Conservation (phyloP, 805 yeast genomes). For the Myxozyma lipomycoides region DNA sequence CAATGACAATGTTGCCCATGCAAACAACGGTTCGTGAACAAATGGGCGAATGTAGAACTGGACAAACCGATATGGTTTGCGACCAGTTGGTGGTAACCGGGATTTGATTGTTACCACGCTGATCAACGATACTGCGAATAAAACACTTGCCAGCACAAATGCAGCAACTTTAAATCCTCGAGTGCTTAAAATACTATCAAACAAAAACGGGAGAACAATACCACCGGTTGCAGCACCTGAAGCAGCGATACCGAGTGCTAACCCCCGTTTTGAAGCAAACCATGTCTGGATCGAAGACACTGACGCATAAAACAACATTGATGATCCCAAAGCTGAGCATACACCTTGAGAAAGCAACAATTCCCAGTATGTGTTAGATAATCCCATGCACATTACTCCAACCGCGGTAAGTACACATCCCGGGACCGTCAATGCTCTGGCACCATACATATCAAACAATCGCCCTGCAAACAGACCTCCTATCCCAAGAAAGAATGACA, state of each 20-base stretch:
- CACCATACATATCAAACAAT: constrained; percentile 26
- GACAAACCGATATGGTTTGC: constrained; percentile 17
- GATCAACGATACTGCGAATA: constrained; percentile 33
- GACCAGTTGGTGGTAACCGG: constrained; percentile 28
- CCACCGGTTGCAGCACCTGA: constrained; percentile 54
- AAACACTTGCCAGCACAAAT: constrained; percentile 47
- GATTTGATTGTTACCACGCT: constrained; percentile 30
- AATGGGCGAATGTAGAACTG: constrained; percentile 29
- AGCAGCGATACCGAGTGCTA: constrained; percentile 48
- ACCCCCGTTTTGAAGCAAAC: constrained; percentile 44
- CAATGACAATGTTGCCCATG: constrained; percentile 30
- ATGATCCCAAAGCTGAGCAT: constrained; percentile 46
- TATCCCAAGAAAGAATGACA: constrained; percentile 14
- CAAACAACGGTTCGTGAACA: constrained; percentile 30
- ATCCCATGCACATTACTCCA: constrained; percentile 35
- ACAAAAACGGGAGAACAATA: constrained; percentile 42
- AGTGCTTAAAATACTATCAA: constrained; percentile 36
- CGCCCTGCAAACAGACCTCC: constrained; percentile 24
- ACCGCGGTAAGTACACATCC: constrained; percentile 31
- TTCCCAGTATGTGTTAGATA: constrained; percentile 47
- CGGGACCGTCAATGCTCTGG: constrained; percentile 27
- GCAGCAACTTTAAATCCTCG: constrained; percentile 50
- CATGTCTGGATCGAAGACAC: constrained; percentile 46
- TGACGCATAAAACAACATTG: constrained; percentile 44
- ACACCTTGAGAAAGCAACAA: constrained; percentile 52